Evolutionary conservation across 176 grass and related monocot species (phyloP).

Genomic region (Aegilops longissima): DNA sequence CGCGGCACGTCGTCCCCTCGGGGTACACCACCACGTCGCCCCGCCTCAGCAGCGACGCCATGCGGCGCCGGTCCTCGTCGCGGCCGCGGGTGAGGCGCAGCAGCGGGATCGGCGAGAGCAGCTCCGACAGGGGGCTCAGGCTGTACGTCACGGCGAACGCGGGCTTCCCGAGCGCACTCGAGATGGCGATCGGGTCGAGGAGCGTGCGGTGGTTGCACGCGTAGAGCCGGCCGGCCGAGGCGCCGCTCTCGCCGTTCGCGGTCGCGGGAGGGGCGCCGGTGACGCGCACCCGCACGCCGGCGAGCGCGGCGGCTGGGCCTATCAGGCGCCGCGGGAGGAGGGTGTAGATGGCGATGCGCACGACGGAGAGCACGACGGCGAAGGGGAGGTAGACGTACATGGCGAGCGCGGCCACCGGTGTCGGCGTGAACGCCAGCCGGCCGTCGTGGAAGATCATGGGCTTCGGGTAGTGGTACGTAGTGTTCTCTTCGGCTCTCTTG

Average conservation of each 20-base stretch:
- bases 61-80: constrained; percentile 44
- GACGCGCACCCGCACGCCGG: constrained; percentile 43
- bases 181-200: constrained; percentile 62
- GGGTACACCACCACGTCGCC: constrained; percentile 59
- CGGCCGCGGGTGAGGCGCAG: constrained; percentile 47
- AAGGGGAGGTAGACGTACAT: constrained; percentile 74
- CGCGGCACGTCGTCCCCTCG: constrained; percentile 72
- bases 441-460: constrained; percentile 77
- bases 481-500: background rate
- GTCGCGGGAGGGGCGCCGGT: background rate
- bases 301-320: constrained; percentile 16
- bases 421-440: constrained; percentile 56
- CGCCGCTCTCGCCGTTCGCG: too few species aligned
- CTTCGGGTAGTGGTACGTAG: background rate
- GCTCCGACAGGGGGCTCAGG: constrained; percentile 51
- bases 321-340: constrained; percentile 48
- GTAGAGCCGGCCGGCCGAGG: constrained; percentile 34
- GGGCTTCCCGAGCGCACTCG: constrained; percentile 32
- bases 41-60: constrained; percentile 34
- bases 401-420: constrained; percentile 41
- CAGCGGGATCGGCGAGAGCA: constrained; percentile 57
- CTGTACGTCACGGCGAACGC: constrained; percentile 53
- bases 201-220: constrained; percentile 81
- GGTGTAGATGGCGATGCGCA: constrained; percentile 46
- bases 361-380: constrained; percentile 30